Evolutionary conservation across 1,284 basidiomycete genomes (phyloP).

Genomic region (Microbotryomycetes sp.): DNA sequence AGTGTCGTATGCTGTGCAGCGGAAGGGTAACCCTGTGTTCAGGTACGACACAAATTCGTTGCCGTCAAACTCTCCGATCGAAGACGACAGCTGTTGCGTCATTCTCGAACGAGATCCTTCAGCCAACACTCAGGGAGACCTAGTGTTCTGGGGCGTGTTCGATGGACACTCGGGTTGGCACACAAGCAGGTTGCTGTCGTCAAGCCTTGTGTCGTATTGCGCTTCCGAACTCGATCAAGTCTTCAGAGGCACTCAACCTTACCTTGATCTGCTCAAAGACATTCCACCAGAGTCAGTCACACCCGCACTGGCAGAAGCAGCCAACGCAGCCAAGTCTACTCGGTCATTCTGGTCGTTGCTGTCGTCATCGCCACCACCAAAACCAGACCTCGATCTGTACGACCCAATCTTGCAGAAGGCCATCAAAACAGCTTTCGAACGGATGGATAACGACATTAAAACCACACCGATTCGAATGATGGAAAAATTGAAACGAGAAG

Average conservation of each 20-base stretch:
- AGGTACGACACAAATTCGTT: conserved; percentile 70
- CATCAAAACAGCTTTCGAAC: conserved; percentile 69
- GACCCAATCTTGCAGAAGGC: conserved; percentile 60
- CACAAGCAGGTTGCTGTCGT: conserved; percentile 78
- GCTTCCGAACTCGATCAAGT: conserved; percentile 59
- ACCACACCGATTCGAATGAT: conserved; percentile 67
- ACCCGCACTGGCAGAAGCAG: conserved; percentile 8
- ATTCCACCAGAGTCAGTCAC: conserved; percentile 46
- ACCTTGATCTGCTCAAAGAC: conserved; percentile 39
- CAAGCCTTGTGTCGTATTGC: conserved; percentile 78
- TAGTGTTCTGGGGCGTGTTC: conserved; percentile 28
- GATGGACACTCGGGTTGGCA: conserved; percentile 79
- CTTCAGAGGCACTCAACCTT: conserved; percentile 23
- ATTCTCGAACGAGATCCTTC: conserved; percentile 53
- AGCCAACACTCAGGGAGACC: conserved; percentile 30
- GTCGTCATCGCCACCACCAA: background rate
- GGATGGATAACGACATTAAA: conserved; percentile 70
- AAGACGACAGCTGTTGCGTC: conserved; percentile 72
- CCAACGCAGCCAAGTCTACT: background rate
- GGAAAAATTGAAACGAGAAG: conserved; percentile 41
- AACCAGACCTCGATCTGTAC: conserved; percentile 49
- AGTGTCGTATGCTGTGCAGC: conserved; percentile 43
- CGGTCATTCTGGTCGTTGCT: background rate
- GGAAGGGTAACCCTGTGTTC: conserved; percentile 46
- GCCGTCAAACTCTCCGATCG: conserved; percentile 80